Conservation (phyloP, 2,329 filamentous ascomycete genomes). For the Cytospora mali region DNA sequence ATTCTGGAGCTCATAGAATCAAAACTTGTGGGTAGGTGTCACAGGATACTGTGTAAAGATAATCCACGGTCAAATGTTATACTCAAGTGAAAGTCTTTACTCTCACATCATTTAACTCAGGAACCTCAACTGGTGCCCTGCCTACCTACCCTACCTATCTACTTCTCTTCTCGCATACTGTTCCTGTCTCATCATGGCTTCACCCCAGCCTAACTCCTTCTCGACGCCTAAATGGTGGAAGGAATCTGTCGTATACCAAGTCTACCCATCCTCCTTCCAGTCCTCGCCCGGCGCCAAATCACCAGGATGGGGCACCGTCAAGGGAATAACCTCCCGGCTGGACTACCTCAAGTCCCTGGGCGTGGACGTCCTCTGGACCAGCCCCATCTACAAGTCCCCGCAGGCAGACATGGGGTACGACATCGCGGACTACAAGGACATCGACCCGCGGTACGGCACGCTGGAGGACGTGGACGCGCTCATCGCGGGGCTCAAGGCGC, state of each 20-base stretch:
- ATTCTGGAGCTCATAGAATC: background rate
- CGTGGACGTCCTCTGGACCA: conserved; percentile 60
- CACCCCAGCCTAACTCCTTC: conserved; percentile 16
- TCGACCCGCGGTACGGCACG: conserved; percentile 69
- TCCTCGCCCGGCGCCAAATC: conserved; percentile 53
- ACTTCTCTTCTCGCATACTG: background rate
- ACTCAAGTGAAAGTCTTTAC: background rate
- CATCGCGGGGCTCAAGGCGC: conserved; percentile 60
- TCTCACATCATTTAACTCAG: background rate
- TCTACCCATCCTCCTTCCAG: conserved; percentile 65
- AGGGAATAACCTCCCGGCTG: conserved; percentile 58
- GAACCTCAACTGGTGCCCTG: background rate
- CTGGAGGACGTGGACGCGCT: conserved; percentile 67
- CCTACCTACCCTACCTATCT: background rate
- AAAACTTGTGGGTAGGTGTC: background rate
- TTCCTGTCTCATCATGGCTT: conserved; percentile 1
- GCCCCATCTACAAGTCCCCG: conserved; percentile 53
- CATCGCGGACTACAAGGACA: conserved; percentile 67
- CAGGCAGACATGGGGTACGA: conserved; percentile 73
- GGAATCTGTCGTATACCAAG: conserved; percentile 61
- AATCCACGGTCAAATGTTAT: background rate
- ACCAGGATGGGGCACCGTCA: conserved; percentile 57
- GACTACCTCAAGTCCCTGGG: conserved; percentile 59
- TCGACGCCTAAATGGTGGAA: conserved; percentile 56
- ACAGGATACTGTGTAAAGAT: conserved; percentile 3